These are phyloP conservation scores for Talaromyces sp. DNA, from an alignment of 2,329 filamentous ascomycete species.

Conservation along the genomic window DNA sequence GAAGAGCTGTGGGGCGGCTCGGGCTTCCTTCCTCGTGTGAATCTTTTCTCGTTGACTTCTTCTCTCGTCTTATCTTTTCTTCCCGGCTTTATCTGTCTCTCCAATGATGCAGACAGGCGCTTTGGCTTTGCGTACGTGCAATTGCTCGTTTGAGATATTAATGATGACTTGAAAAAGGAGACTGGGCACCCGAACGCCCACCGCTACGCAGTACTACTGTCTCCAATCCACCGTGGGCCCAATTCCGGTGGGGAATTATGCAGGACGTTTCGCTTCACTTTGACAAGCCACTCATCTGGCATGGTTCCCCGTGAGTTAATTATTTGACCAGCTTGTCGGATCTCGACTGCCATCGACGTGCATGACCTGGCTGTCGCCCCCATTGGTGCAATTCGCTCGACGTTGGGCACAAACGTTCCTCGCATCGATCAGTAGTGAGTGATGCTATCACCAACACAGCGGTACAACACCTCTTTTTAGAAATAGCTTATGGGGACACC, in stretches of 20 bases:
- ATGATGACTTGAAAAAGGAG: not conserved
- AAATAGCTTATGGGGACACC: not conserved
- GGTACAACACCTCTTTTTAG: not conserved
- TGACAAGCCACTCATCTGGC: constrained; percentile 7
- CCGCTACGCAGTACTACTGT: not conserved
- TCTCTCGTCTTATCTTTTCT: not conserved
- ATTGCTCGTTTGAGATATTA: not conserved
- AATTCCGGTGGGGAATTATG: constrained; percentile 9
- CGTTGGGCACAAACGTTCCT: constrained; percentile 13
- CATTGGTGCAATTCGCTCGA: constrained; percentile 7
- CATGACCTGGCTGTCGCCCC: constrained; percentile 6
- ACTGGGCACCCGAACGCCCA: not conserved
- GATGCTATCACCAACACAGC: not conserved
- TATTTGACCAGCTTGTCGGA: constrained; percentile 11
- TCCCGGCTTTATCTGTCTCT: not conserved
- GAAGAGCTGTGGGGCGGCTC: not conserved
- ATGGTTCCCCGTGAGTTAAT: constrained; percentile 3
- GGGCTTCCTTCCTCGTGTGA: not conserved
- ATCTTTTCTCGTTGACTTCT: not conserved
- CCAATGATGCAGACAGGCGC: too few relatives aligned
- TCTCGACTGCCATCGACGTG: constrained; percentile 6
- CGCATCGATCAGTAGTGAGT: not conserved
- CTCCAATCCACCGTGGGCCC: not conserved
- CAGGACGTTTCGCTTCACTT: constrained; percentile 15
- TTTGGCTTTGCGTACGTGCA: not conserved